phyloP scores from a whole-genome alignment of 1,284 basidiomycete genomes.

The Inonotus obliquus region DNA sequence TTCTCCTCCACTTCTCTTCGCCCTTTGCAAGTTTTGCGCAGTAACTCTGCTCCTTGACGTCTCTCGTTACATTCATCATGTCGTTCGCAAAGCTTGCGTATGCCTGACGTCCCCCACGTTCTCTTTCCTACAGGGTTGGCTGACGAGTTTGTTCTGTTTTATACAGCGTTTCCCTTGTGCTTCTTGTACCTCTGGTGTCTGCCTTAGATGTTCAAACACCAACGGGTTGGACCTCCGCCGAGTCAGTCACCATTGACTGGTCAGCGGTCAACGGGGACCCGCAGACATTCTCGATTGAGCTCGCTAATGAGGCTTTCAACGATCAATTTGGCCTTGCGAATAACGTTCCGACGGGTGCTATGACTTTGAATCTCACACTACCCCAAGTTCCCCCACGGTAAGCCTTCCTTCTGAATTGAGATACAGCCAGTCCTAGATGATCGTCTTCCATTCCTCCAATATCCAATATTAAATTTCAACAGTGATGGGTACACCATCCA shows the following conservation, averaged over 20 bases:
- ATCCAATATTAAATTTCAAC: background rate
- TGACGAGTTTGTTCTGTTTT: too few relatives aligned
- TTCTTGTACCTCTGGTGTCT: conserved; percentile 42
- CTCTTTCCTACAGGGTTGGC: too few relatives aligned
- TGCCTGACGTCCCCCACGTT: background rate
- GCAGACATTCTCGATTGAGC: conserved; percentile 33
- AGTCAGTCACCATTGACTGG: conserved; percentile 45
- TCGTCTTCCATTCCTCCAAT: background rate
- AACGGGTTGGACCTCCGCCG: conserved; percentile 31
- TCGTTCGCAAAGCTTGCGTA: conserved; percentile 15
- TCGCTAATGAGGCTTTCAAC: conserved; percentile 49
- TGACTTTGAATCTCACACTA: conserved; percentile 37
- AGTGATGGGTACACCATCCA: conserved; percentile 47
- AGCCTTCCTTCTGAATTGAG: conserved; percentile 21
- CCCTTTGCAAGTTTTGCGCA: conserved; percentile 1
- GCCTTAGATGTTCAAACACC: conserved; percentile 43
- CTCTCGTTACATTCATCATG: conserved; percentile 5
- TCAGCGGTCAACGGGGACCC: conserved; percentile 38
- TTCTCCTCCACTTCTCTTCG: background rate
- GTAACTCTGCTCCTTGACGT: background rate
- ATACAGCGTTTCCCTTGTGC: conserved; percentile 38
- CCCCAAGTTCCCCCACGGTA: conserved; percentile 51
- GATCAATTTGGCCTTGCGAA: conserved; percentile 53
- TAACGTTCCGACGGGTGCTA: conserved; percentile 41
- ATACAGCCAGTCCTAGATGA: background rate